Conservation (phyloP, 306 rosid species). For the Canavalia gladiata region DNA sequence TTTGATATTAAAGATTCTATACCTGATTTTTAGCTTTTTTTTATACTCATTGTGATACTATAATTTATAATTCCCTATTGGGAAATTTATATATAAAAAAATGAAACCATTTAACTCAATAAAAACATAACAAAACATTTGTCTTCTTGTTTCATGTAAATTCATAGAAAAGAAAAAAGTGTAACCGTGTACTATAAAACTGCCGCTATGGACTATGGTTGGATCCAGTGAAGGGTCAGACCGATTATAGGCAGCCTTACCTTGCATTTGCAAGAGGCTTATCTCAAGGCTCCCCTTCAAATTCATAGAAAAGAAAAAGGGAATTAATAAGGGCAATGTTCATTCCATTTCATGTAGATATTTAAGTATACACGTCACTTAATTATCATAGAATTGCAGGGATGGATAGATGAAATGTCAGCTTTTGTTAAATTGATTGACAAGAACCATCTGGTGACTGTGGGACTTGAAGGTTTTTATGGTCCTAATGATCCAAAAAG, state of each 20-base stretch:
- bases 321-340: background rate
- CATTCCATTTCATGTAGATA: constrained; percentile 6
- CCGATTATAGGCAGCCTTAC: background rate
- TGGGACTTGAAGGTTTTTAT: constrained; percentile 96
- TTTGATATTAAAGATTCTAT: constrained; percentile 25
- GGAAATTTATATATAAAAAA: background rate
- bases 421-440: constrained; percentile 82
- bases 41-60: background rate
- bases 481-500: constrained; percentile 85
- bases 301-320: background rate
- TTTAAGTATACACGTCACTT: constrained; percentile 32
- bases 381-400: constrained; percentile 63
- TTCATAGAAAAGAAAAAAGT: background rate
- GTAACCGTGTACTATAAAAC: too few relatives aligned
- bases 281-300: background rate
- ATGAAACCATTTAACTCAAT: background rate
- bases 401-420: constrained; percentile 98
- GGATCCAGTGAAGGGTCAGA: too few relatives aligned
- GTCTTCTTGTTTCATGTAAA: constrained; percentile 26
- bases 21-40: background rate
- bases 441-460: constrained; percentile 89
- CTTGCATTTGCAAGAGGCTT: background rate
- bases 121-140: constrained; percentile 9
- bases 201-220: too few relatives aligned
- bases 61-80: constrained; percentile 7